Percentiles rank a stretch among this genome's conserved stretches.
Evolutionary conservation across 1,284 basidiomycete species (phyloP).

Genomic region (Sporisorium exsertum): DNA sequence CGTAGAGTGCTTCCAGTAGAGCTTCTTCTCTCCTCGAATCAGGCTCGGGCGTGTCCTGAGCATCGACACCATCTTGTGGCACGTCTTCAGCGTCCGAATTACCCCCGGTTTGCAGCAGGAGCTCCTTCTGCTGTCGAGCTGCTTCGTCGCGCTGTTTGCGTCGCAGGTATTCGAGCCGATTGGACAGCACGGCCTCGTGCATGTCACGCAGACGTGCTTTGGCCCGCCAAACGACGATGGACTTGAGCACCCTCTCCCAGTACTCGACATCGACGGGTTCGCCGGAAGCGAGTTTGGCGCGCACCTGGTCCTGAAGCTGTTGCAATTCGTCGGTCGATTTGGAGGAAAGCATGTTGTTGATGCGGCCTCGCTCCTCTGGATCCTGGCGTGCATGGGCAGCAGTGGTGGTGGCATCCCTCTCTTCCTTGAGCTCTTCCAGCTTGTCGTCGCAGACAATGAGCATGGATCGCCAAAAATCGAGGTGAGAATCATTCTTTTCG

Average conservation of each 20-base stretch:
- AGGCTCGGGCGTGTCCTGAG: slow-evolving; percentile 73
- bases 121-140: slow-evolving; percentile 87
- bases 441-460: slow-evolving; percentile 94
- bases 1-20: slow-evolving; percentile 74
- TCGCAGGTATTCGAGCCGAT: slow-evolving; percentile 92
- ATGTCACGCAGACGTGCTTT: slow-evolving; percentile 91
- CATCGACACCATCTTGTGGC: slow-evolving; percentile 10
- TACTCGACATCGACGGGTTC: slow-evolving; percentile 97
- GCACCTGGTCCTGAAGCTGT: slow-evolving; percentile 85
- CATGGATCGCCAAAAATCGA: slow-evolving; percentile 99
- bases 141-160: slow-evolving; percentile 96
- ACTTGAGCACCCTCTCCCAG: slow-evolving; percentile 92
- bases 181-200: slow-evolving; percentile 95
- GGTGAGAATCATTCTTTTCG: slow-evolving; percentile 84
- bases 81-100: slow-evolving; percentile 23
- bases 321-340: slow-evolving; percentile 77
- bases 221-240: slow-evolving; percentile 97
- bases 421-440: slow-evolving; percentile 74
- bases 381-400: slow-evolving; percentile 73
- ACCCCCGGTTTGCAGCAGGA: slow-evolving; percentile 74
- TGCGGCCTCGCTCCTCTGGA: slow-evolving; percentile 57
- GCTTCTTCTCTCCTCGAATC: slow-evolving; percentile 70
- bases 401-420: slow-evolving; percentile 63
- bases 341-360: slow-evolving; percentile 59
- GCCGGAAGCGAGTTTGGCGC: slow-evolving; percentile 86